Evolutionary conservation across 1,284 basidiomycete species (phyloP), one percentile per base, ranked within the genome.

Genomic region (Volvariella surrecta): DNA sequence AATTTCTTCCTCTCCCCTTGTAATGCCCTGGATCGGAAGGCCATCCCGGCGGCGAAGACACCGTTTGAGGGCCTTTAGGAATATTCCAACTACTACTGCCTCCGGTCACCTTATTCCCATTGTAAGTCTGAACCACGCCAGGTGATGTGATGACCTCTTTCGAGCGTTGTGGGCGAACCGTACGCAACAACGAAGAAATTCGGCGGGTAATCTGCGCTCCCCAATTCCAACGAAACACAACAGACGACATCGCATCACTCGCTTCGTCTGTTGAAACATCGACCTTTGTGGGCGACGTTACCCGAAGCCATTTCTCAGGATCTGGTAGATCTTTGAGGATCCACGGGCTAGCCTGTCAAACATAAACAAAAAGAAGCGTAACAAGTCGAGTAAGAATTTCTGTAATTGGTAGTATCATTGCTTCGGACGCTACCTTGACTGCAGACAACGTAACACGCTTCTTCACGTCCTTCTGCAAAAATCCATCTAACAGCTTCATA

Each of bases 381-480:
- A 43, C n/a, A 45, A 41, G 28, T 43, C 44, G 43, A 31, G 39
- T 43, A 43, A 45, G 40, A 49, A 34, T n/a, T n/a, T n/a, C n/a
- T n/a, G n/a, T n/a, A n/a, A n/a, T n/a, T n/a, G n/a, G n/a, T n/a
- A n/a, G n/a, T n/a, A n/a, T n/a, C n/a, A n/a, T n/a, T n/a, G n/a
- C n/a, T n/a, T n/a, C n/a, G n/a, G n/a, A 39, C 37, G 8, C 30
- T 19, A 92, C 89, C 78, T 96, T 97, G 52, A 94, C 82, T 52
- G 88, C 73, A 32, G 84, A 79, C 32, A 98, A 73, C 20, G 80
- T 86, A 45, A 95, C 90, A 41, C 95, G 77, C 59, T 78, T 77
- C 13, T 60, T 61, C 3, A 79, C 77, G 56, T 95, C 85, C 68
- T 98, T 98, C 59, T 90, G 78, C 35, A 99, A 71, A 50, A 98